Evolutionary conservation across 208 protist species (phyloP).

Genomic region (Trypanosoma boissoni): DNA sequence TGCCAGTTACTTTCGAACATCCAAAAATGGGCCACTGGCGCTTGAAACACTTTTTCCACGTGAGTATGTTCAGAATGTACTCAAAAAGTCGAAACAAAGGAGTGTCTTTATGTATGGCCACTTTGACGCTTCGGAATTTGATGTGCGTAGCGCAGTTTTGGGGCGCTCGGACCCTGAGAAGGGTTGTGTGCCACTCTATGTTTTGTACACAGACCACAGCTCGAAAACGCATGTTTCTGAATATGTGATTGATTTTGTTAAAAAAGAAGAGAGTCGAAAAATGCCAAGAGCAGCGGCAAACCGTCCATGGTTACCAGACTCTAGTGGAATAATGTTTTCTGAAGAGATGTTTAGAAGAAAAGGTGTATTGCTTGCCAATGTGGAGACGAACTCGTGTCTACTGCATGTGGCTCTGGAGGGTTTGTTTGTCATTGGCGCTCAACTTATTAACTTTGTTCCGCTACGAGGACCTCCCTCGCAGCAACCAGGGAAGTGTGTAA

Average conservation of each 20-base stretch:
- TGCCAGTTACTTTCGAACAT: slow-evolving; percentile 8
- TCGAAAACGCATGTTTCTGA: slow-evolving; percentile 63
- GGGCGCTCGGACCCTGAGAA: slow-evolving; percentile 9
- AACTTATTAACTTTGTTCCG: slow-evolving; percentile 50
- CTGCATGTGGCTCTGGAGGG: slow-evolving; percentile 45
- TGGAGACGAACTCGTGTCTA: slow-evolving; percentile 49
- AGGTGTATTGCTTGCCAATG: slow-evolving; percentile 33
- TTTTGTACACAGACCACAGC: slow-evolving; percentile 66
- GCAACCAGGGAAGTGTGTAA: slow-evolving; percentile 18
- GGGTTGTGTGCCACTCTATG: slow-evolving; percentile 32
- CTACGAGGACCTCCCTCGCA: not conserved
- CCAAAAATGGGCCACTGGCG: slow-evolving; percentile 4
- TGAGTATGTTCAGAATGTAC: slow-evolving; percentile 18
- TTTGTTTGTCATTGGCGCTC: slow-evolving; percentile 61
- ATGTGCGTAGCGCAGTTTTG: slow-evolving; percentile 69
- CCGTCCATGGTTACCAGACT: slow-evolving; percentile 19
- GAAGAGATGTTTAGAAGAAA: slow-evolving; percentile 17
- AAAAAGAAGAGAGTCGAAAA: slow-evolving; percentile 16
- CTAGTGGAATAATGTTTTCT: slow-evolving; percentile 11
- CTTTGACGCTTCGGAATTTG: slow-evolving; percentile 62
- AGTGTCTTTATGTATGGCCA: slow-evolving; percentile 28
- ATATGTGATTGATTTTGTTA: slow-evolving; percentile 38
- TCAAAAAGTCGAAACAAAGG: slow-evolving; percentile 19
- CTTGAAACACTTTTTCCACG: slow-evolving; percentile 16
- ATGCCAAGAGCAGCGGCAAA: not conserved